Evolutionary conservation across 2,329 filamentous ascomycete species (phyloP).

Genomic region (Monilinia fructigena): DNA sequence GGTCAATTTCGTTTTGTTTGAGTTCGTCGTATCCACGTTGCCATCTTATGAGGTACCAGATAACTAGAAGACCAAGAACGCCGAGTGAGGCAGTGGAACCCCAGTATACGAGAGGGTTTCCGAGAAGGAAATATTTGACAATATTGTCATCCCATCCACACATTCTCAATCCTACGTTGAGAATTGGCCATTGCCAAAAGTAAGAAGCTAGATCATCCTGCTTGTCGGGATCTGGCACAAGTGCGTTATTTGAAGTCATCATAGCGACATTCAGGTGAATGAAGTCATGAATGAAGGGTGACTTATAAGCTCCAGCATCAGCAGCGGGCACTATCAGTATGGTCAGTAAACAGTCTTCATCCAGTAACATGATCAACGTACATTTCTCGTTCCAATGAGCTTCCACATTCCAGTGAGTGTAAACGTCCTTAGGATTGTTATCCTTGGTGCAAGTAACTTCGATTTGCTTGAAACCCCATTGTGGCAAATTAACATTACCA

Average conservation of each 20-base stretch:
- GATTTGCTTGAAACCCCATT: constrained; percentile 99
- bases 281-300: constrained; percentile 96
- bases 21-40: constrained; percentile 91
- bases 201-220: constrained; percentile 95
- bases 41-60: constrained; percentile 91
- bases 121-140: constrained; percentile 97
- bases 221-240: constrained; percentile 97
- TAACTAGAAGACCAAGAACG: constrained; percentile 67
- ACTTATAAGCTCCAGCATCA: constrained; percentile 90
- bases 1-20: constrained; percentile 76
- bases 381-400: constrained; percentile 89
- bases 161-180: constrained; percentile 95
- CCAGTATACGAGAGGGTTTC: constrained; percentile 97
- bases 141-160: constrained; percentile 96
- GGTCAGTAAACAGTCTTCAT: constrained; percentile 38
- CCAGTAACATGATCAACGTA: constrained; percentile 50
- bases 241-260: constrained; percentile 99
- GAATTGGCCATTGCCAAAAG: constrained; percentile 98
- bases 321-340: constrained; percentile 69
- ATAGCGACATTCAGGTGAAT: constrained; percentile 98
- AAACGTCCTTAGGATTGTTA: constrained; percentile 88
- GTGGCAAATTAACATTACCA: constrained; percentile 91
- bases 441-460: constrained; percentile 93
- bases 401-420: constrained; percentile 99
- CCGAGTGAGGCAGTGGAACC: constrained; percentile 78